Percentiles rank a stretch among this genome's conserved stretches.
phyloP scores from a whole-genome alignment of 2,329 filamentous ascomycete genomes.

The Sordariomycetes sp. region DNA sequence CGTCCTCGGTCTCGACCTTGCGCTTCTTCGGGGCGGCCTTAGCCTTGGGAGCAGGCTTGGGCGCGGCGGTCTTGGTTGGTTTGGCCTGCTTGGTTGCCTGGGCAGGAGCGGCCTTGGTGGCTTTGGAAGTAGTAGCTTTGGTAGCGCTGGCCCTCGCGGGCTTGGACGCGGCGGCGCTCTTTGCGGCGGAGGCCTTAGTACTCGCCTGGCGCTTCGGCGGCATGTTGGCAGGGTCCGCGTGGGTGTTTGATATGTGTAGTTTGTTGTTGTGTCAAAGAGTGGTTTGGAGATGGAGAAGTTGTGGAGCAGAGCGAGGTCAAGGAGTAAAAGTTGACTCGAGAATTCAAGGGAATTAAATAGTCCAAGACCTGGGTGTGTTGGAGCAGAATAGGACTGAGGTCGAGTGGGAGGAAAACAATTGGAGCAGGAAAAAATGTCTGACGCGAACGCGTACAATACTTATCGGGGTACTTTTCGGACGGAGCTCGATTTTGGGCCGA shows the following conservation, averaged over 20 bases:
- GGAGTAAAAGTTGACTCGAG: neutral
- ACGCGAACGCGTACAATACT: neutral
- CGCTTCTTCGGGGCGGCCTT: slow-evolving; percentile 14
- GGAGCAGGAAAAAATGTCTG: neutral
- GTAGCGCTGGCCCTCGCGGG: slow-evolving; percentile 11
- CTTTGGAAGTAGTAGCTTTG: neutral
- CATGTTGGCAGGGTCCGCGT: neutral
- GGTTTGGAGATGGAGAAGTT: neutral
- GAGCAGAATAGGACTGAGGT: neutral
- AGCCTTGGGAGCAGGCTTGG: neutral
- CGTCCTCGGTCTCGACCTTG: slow-evolving; percentile 8
- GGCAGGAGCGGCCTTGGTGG: neutral
- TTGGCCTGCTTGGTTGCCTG: neutral
- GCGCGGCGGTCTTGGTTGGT: neutral
- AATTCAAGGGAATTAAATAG: neutral
- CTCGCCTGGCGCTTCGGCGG: neutral
- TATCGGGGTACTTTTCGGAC: neutral
- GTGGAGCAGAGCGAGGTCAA: neutral
- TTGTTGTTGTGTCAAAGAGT: neutral
- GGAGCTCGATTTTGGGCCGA: neutral
- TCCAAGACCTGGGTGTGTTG: neutral
- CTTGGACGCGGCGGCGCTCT: slow-evolving; percentile 13
- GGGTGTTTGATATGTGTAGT: neutral
- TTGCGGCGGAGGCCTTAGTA: slow-evolving; percentile 13
- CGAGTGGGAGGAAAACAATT: neutral